Evolutionary conservation across 2,329 filamentous ascomycete species (phyloP).

Genomic region (Chaetomium sp.): DNA sequence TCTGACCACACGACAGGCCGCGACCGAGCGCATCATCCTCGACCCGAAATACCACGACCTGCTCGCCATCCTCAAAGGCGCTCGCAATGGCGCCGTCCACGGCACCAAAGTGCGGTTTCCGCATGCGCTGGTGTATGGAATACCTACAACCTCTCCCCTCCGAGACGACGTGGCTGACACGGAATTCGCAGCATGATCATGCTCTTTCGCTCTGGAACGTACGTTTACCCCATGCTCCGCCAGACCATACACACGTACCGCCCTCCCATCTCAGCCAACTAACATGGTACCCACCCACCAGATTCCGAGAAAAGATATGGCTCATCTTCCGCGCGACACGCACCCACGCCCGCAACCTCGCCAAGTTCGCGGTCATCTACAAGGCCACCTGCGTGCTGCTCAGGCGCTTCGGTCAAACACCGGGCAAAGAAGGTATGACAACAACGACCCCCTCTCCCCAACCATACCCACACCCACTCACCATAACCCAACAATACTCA

Average conservation of each 20-base stretch:
- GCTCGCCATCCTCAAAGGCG: slow-evolving; percentile 80
- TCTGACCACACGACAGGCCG: slow-evolving; percentile 41
- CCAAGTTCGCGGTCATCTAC: slow-evolving; percentile 85
- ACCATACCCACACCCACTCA: background rate
- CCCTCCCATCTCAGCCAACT: background rate
- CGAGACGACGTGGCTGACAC: background rate
- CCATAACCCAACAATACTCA: slow-evolving; percentile 19
- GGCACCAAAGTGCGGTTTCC: slow-evolving; percentile 97
- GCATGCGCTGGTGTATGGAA: slow-evolving; percentile 75
- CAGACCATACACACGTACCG: background rate
- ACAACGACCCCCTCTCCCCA: background rate
- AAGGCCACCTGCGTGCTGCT: slow-evolving; percentile 75
- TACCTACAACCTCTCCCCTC: background rate
- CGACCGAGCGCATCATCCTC: slow-evolving; percentile 68
- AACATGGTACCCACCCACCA: slow-evolving; percentile 21
- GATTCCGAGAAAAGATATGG: slow-evolving; percentile 66
- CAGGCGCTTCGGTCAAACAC: slow-evolving; percentile 51
- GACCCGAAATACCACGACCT: slow-evolving; percentile 81
- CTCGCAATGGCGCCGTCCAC: slow-evolving; percentile 95
- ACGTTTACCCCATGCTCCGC: slow-evolving; percentile 31
- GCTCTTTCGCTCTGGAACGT: slow-evolving; percentile 87
- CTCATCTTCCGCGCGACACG: slow-evolving; percentile 80
- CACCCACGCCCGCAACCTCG: slow-evolving; percentile 86
- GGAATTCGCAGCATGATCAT: slow-evolving; percentile 73
- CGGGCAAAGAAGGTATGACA: slow-evolving; percentile 50